Base-by-base conservation (phyloP, 768 basidiomycete genomes). In the Lyophyllum decastes region DNA sequence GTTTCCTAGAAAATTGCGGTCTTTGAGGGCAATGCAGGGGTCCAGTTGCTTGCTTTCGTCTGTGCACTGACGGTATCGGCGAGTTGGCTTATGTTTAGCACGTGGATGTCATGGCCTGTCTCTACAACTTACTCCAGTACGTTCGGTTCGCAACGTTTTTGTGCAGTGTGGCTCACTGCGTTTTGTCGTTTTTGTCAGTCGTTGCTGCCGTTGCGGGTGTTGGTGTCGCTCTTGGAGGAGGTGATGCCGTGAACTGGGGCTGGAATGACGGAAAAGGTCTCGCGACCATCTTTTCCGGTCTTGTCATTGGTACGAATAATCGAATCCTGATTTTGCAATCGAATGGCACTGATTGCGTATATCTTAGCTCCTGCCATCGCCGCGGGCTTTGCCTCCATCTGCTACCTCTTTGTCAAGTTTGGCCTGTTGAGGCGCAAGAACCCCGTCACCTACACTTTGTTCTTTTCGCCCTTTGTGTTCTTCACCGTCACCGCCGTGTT, bases 31-130 rank as follows among this genome's bases (percentile, higher is more conserved):
- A 70, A 70, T 48, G 64, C 69, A 24, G 69, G 69, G 19, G 67
- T 70, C 3, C 69, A 70, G 52, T 64, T 70, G 2, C 67, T 70
- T 26, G 69, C 66, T 30, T 70, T 70, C 48, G 61, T 59, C n/a
- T 61, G 63, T 41, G 69, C 69, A 3, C 57, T 70, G 16, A 46
- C 63, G 6, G 58, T 62, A n/a, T 70, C 69, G 19, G 63, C 69
- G 4, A 58, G 40, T 22, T 70, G 69, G 69, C 58, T 70, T 24
- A 64, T 63, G 52, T 55, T 70, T 21, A 66, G 66, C 33, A 70
- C 69, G 7, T 62, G 63, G 24, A 4, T 65, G 24, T 70, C 69
- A 4, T 70, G 68, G 68, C 69, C 69, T 10, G 69, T 68, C 21
- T 68, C 67, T 1, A 70, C 67, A 33, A 68, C 69, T 25, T 70